Evolutionary conservation across 1,284 basidiomycete species (phyloP).

Genomic region (Cerrena zonata): DNA sequence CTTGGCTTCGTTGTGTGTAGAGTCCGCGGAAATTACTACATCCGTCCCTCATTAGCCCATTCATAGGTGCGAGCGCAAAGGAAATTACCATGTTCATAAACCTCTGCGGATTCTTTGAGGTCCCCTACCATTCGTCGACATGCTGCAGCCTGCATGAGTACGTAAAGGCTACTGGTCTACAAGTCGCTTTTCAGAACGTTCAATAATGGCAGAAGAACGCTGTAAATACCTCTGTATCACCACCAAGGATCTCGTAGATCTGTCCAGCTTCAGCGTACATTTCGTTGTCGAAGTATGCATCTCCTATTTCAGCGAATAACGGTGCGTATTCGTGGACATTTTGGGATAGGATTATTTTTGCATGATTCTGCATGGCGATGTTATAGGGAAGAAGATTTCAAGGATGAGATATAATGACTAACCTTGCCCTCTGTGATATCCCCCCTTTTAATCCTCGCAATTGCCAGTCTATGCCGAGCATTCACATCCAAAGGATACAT

Average conservation of each 20-base stretch:
- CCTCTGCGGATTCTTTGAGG: conserved; percentile 70
- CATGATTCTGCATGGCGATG: conserved; percentile 55
- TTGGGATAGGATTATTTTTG: conserved; percentile 62
- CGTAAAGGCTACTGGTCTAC: conserved; percentile 64
- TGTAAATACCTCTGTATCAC: conserved; percentile 55
- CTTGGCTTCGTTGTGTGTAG: conserved; percentile 73
- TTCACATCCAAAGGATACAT: conserved; percentile 72
- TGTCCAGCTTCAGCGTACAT: conserved; percentile 72
- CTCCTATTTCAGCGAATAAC: conserved; percentile 78
- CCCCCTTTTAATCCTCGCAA: conserved; percentile 78
- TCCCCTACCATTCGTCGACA: conserved; percentile 74
- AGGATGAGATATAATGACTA: conserved; percentile 16
- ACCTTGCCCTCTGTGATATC: conserved; percentile 81
- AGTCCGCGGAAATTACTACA: conserved; percentile 69
- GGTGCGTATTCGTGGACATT: conserved; percentile 73
- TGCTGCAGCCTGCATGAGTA: conserved; percentile 65
- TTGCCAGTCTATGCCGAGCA: conserved; percentile 79
- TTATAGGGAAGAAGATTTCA: not conserved
- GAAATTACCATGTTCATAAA: conserved; percentile 73
- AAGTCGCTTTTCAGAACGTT: not conserved
- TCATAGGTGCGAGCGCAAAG: not conserved
- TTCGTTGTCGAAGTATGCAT: conserved; percentile 73
- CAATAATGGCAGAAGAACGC: not conserved
- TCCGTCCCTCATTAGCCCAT: conserved; percentile 3
- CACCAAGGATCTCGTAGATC: conserved; percentile 72